Base-by-base conservation (phyloP, 2,329 filamentous ascomycete species). In the Fusarium virguliforme region DNA sequence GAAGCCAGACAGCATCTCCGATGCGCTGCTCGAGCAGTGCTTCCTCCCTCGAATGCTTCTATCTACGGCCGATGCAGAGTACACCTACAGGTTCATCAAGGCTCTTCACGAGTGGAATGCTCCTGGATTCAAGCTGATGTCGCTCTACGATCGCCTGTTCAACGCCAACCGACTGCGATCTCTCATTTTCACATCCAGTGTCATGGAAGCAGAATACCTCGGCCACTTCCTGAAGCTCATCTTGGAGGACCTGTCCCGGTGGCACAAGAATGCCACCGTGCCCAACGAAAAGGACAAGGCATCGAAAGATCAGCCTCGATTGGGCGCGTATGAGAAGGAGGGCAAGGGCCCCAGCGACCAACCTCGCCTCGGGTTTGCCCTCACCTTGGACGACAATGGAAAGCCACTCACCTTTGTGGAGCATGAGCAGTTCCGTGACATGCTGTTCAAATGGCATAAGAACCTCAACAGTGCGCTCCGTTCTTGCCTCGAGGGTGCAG, bases 131-230 rank as follows among this genome's bases (percentile, higher is more conserved):
- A 91, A 92, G 76, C 91, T 96, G 15, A 90, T 95, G 81, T 91
- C 92, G 32, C 84, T 99, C 2, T 91, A 97, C 74, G 92, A 95
- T 70, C 90, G 92, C 15, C 85, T 99, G 1, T 97, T 99, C 82
- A 91, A 90, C 74, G 89, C 94, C 64, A 94, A 97, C 76, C 88
- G 93, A 63, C 85, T 98, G 18, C 90, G 93, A 2, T 88, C 91
- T 8, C 87, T 98, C 56, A 94, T 99, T 62, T 98, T 97, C 79
- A 90, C 92, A 53, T 97, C 93, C 78, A 97, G 95, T 0, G 91
- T 95, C 26, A 91, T 94, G 61, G 97, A 99, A 81, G 94, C 94
- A 0, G 94, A 97, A 79, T 94, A 97, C 73, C 84, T 99, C n/a
- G 96, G 94, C 12, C 92, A 93, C 26, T 98, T 99, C 80, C 83